Evolutionary conservation across 2,329 filamentous ascomycete genomes (phyloP).

Genomic region (Aspergillus bombycis): DNA sequence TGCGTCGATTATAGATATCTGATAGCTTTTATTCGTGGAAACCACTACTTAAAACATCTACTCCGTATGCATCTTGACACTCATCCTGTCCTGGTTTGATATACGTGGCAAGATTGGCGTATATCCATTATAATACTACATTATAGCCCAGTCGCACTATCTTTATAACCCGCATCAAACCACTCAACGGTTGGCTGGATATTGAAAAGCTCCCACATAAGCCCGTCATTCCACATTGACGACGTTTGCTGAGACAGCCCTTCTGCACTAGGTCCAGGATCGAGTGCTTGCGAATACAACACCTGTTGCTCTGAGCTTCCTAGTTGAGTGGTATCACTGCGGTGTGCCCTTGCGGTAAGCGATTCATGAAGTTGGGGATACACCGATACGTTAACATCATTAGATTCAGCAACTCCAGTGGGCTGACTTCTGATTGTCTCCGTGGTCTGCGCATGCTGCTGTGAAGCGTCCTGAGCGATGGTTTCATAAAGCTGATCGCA

Average conservation of each 20-base stretch:
- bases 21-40: no score
- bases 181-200: constrained; percentile 3
- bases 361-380: neutral
- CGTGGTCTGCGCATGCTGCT: neutral
- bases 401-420: neutral
- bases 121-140: neutral
- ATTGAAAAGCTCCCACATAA: constrained; percentile 8
- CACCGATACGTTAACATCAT: neutral
- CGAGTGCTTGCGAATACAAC: neutral
- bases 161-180: neutral
- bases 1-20: no score
- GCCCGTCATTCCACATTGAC: constrained; percentile 1
- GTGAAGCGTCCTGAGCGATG: neutral
- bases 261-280: neutral
- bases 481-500: neutral
- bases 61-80: no score
- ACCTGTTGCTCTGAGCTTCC: no score
- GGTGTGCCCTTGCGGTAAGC: neutral
- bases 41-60: no score
- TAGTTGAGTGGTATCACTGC: neutral
- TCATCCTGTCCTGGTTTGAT: no score
- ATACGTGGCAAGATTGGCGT: neutral
- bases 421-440: neutral
- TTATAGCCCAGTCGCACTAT: neutral
- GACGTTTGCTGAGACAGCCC: neutral